phyloP scores from a whole-genome alignment of 257 asterid genomes.

The Capsicum chinense region DNA sequence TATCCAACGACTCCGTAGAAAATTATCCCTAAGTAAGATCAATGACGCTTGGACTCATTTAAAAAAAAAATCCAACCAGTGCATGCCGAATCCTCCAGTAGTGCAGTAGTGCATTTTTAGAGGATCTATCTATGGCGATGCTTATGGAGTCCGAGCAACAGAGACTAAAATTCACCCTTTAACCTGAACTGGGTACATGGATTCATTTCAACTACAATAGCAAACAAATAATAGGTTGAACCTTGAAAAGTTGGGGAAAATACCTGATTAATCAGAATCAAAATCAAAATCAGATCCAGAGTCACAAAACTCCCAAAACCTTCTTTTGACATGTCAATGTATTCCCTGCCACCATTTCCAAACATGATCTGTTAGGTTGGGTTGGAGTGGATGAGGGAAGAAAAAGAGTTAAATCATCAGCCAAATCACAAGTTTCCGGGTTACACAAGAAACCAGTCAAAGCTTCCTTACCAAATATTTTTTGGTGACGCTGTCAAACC shows the following conservation, averaged over 20 bases:
- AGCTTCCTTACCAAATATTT: conserved; percentile 78
- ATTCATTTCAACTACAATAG: conserved; percentile 4
- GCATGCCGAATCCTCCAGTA: not conserved
- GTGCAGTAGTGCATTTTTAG: not conserved
- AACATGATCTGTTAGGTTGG: conserved; percentile 67
- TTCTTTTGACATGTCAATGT: conserved; percentile 77
- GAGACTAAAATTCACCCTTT: not conserved
- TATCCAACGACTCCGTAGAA: not conserved
- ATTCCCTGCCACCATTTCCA: conserved; percentile 73
- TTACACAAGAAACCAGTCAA: conserved; percentile 21
- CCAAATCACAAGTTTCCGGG: conserved; percentile 1
- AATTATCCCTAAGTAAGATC: not conserved
- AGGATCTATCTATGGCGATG: not conserved
- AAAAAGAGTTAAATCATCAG: conserved; percentile 21
- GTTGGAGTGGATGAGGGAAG: not conserved
- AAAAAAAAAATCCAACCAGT: not conserved
- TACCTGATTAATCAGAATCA: conserved; percentile 55
- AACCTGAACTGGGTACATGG: conserved; percentile 12
- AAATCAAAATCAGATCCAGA: not conserved
- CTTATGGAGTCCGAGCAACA: not conserved
- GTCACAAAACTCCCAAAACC: conserved; percentile 74
- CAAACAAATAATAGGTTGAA: not conserved
- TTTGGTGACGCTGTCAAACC: conserved; percentile 60
- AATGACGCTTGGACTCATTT: not conserved
- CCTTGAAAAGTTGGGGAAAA: not conserved